phyloP scores from a whole-genome alignment of 2,329 filamentous ascomycete species.

The Colletotrichum caudatum region DNA sequence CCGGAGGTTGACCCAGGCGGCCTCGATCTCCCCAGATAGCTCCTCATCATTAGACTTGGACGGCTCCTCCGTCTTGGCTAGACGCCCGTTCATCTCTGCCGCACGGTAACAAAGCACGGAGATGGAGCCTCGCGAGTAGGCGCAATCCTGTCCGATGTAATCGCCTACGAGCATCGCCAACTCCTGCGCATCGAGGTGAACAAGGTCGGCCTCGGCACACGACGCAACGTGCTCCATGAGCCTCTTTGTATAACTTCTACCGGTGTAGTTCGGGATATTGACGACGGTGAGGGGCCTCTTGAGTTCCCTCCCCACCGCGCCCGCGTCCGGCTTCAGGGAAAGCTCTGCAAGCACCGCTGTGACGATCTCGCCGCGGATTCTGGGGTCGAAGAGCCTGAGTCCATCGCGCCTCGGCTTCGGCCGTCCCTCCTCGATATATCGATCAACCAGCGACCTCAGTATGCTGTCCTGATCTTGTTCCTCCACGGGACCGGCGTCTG shows the following conservation, averaged over 20 bases:
- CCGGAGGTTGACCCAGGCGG: slow-evolving; percentile 45
- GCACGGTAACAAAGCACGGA: slow-evolving; percentile 69
- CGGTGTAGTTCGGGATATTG: slow-evolving; percentile 51
- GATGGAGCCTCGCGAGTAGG: slow-evolving; percentile 60
- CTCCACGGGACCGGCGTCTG: slow-evolving; percentile 8
- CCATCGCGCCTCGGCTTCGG: slow-evolving; percentile 28
- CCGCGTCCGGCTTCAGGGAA: slow-evolving; percentile 43
- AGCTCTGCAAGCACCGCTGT: slow-evolving; percentile 51
- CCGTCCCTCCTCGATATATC: slow-evolving; percentile 38
- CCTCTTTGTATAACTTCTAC: slow-evolving; percentile 41
- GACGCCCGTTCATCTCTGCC: slow-evolving; percentile 66
- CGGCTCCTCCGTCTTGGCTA: slow-evolving; percentile 62
- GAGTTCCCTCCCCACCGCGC: slow-evolving; percentile 43
- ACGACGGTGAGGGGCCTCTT: slow-evolving; percentile 52
- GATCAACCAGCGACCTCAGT: slow-evolving; percentile 30
- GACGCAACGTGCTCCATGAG: slow-evolving; percentile 73
- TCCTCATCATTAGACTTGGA: slow-evolving; percentile 51
- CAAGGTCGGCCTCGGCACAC: slow-evolving; percentile 72
- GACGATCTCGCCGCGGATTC: slow-evolving; percentile 47
- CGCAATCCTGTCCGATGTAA: slow-evolving; percentile 74
- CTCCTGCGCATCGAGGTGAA: slow-evolving; percentile 76
- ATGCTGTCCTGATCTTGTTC: slow-evolving; percentile 13
- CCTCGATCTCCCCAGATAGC: slow-evolving; percentile 44
- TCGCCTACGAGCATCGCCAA: slow-evolving; percentile 76
- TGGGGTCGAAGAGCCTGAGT: slow-evolving; percentile 32